These are phyloP conservation scores for Pseudocercospora crystallina DNA, from an alignment of 2,329 filamentous ascomycete species.

Conservation along the genomic window DNA sequence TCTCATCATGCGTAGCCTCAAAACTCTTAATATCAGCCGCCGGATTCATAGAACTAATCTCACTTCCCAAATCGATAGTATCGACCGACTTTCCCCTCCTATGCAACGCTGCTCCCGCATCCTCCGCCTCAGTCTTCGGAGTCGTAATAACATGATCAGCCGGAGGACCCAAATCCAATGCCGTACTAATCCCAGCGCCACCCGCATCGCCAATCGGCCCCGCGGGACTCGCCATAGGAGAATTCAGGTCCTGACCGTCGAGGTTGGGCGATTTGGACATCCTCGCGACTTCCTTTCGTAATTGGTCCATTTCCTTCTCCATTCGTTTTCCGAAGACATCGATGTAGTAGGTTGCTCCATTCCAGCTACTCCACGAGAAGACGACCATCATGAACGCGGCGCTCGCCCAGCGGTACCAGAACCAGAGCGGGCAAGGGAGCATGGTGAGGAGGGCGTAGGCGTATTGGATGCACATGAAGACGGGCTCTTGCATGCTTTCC, in stretches of 20 bases:
- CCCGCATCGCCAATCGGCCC: conserved; percentile 25
- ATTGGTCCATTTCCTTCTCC: conserved; percentile 88
- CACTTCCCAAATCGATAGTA: neutral
- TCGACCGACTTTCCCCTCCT: conserved; percentile 3
- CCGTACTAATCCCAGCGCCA: conserved; percentile 23
- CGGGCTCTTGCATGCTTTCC: conserved; percentile 72
- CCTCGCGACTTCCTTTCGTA: conserved; percentile 73
- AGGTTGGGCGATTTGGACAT: conserved; percentile 34
- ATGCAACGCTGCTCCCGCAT: neutral
- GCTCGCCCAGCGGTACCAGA: conserved; percentile 80
- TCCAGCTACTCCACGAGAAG: conserved; percentile 95
- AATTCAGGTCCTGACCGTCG: conserved; percentile 24
- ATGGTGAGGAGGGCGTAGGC: conserved; percentile 86
- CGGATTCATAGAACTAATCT: too few relatives aligned
- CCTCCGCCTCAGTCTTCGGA: conserved; percentile 6
- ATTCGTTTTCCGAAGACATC: conserved; percentile 96
- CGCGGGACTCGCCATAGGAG: conserved; percentile 28
- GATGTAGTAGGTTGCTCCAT: conserved; percentile 96
- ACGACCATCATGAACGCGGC: conserved; percentile 73
- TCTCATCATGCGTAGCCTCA: too few relatives aligned
- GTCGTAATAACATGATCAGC: conserved; percentile 18
- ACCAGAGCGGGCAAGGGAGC: conserved; percentile 93
- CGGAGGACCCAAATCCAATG: conserved; percentile 33
- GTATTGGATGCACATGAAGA: conserved; percentile 98
- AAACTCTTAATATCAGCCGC: too few relatives aligned